phyloP scores from a whole-genome alignment of 2,329 filamentous ascomycete species.

The Verticillium klebahnii region DNA sequence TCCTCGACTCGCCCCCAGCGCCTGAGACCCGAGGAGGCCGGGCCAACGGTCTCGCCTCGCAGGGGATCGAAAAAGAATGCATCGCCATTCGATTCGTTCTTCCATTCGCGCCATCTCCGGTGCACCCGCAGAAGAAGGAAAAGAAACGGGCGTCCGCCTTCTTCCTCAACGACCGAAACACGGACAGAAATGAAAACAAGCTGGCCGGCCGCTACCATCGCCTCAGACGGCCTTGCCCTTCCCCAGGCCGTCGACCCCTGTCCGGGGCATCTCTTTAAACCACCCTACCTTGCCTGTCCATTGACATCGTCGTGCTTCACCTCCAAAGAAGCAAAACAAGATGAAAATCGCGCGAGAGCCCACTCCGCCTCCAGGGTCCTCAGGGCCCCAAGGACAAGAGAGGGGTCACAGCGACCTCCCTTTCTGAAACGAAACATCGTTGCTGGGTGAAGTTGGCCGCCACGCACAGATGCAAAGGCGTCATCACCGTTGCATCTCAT shows the following conservation, averaged over 20 bases:
- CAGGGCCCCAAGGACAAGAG: background rate
- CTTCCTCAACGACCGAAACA: background rate
- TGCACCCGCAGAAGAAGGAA: background rate
- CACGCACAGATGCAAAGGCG: background rate
- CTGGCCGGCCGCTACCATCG: background rate
- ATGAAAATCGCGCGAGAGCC: background rate
- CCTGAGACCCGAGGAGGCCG: background rate
- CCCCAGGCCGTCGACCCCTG: background rate
- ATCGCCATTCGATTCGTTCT: background rate
- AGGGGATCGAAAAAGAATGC: background rate
- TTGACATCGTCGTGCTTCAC: background rate
- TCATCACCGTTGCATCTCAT: slow-evolving; percentile 1
- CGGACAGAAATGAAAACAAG: background rate
- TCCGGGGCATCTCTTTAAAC: background rate
- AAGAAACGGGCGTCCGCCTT: background rate
- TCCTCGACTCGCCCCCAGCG: background rate
- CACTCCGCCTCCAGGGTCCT: background rate
- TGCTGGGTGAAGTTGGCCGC: background rate
- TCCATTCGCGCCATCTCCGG: background rate
- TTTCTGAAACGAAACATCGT: slow-evolving; percentile 1
- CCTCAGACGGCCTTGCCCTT: background rate
- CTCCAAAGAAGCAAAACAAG: background rate
- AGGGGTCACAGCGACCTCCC: background rate
- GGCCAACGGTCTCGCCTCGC: background rate
- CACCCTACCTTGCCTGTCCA: background rate